Conservation (phyloP, 371 early-diverging fungal species). For the Globomyces sp. region DNA sequence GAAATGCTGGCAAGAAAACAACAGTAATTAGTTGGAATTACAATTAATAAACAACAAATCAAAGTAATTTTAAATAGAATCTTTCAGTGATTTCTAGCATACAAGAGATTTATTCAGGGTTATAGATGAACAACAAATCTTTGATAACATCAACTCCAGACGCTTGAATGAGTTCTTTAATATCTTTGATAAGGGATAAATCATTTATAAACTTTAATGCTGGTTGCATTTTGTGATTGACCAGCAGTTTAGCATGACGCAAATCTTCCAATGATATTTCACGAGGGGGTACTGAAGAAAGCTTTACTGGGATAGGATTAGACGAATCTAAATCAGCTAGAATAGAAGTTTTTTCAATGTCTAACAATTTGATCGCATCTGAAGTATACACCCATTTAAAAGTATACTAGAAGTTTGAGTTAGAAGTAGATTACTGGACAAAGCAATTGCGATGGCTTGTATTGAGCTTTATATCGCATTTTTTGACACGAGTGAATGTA, state of each 20-base stretch:
- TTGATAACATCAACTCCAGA: neutral
- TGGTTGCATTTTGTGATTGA: neutral
- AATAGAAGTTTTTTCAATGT: neutral
- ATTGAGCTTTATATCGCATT: constrained; percentile 91
- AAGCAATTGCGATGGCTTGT: constrained; percentile 76
- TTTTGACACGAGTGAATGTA: constrained; percentile 88
- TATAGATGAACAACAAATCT: too few species aligned
- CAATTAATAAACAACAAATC: too few species aligned
- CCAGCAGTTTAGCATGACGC: neutral
- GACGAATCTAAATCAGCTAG: neutral
- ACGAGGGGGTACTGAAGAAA: neutral
- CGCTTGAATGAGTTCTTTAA: neutral
- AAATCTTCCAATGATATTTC: neutral
- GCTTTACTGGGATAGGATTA: neutral
- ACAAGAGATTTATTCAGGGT: too few species aligned
- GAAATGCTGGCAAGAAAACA: constrained; percentile 20
- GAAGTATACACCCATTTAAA: constrained; percentile 8
- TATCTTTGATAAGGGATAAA: neutral
- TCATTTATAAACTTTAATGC: neutral
- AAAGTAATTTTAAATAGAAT: too few species aligned
- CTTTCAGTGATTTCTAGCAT: too few species aligned
- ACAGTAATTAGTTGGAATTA: neutral
- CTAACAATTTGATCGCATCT: constrained; percentile 3
- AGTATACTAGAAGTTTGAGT: neutral
- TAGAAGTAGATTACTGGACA: constrained; percentile 33